Percentiles rank a stretch among this genome's conserved stretches.
phyloP scores from a whole-genome alignment of 2,329 filamentous ascomycete species.

The Neophaeococcomyces mojaviensis region DNA sequence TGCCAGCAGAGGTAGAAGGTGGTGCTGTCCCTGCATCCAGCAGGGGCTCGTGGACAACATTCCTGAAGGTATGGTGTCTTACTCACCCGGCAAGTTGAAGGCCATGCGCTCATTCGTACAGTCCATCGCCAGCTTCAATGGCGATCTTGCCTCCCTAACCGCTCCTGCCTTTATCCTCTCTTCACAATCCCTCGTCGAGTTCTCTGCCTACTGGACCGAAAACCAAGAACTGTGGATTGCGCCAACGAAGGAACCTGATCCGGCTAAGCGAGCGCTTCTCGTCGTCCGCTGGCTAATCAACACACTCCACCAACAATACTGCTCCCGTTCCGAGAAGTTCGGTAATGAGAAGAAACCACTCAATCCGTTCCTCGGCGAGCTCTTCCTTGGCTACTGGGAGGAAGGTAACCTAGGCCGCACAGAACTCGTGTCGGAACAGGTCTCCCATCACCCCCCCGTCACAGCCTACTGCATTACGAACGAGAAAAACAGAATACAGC shows the following conservation, averaged over 20 bases:
- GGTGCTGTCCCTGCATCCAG: constrained; percentile 34
- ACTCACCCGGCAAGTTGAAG: neutral
- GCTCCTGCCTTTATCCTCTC: constrained; percentile 78
- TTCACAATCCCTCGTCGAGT: constrained; percentile 58
- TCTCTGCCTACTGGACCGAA: constrained; percentile 67
- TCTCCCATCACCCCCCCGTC: constrained; percentile 85
- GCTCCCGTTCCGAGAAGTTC: constrained; percentile 65
- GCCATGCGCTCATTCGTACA: constrained; percentile 19
- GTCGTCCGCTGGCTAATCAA: constrained; percentile 89
- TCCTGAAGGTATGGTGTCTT: constrained; percentile 35
- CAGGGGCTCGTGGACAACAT: constrained; percentile 39
- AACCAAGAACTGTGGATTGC: constrained; percentile 66
- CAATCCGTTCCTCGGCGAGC: constrained; percentile 91
- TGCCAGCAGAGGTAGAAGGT: constrained; percentile 32
- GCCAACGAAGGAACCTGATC: constrained; percentile 64
- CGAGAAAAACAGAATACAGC: constrained; percentile 64
- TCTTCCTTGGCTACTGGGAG: constrained; percentile 87
- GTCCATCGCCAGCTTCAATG: constrained; percentile 75
- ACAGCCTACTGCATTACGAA: constrained; percentile 94
- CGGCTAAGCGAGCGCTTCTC: constrained; percentile 65
- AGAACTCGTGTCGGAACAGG: constrained; percentile 85
- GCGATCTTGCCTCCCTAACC: constrained; percentile 71
- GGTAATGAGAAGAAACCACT: constrained; percentile 97
- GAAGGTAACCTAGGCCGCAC: constrained; percentile 67
- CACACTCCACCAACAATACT: constrained; percentile 76